Evolutionary conservation across 2,329 filamentous ascomycete species (phyloP).

Genomic region (Arthrobotrys sinensis): DNA sequence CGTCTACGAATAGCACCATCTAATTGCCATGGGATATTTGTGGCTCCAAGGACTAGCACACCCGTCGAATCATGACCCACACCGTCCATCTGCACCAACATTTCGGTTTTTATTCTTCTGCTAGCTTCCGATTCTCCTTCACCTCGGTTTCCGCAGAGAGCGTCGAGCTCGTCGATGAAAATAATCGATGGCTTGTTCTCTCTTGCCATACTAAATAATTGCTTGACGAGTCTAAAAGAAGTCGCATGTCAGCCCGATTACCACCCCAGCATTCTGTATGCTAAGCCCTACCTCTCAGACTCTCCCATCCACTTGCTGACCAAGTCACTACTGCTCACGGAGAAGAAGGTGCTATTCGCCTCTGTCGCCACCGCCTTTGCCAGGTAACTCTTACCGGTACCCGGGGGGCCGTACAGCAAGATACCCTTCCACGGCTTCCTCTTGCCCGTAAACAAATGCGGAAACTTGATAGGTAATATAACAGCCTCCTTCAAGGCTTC

Average conservation of each 20-base stretch:
- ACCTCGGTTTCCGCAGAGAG: constrained; percentile 89
- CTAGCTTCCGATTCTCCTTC: constrained; percentile 99
- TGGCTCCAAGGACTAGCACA: constrained; percentile 93
- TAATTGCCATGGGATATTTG: constrained; percentile 98
- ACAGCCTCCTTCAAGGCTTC: constrained; percentile 98
- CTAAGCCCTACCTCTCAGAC: constrained; percentile 83
- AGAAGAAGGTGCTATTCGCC: constrained; percentile 99
- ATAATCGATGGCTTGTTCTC: constrained; percentile 99
- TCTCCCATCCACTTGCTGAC: constrained; percentile 99
- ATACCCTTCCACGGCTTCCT: constrained; percentile 99
- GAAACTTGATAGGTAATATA: constrained; percentile 97
- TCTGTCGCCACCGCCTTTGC: constrained; percentile 98
- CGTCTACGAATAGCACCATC: constrained; percentile 95
- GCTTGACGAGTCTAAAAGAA: constrained; percentile 83
- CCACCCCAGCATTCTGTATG: background rate
- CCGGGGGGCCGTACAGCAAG: constrained; percentile 92
- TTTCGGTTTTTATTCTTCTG: constrained; percentile 96
- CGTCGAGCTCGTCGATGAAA: constrained; percentile 98
- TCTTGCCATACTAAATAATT: constrained; percentile 96
- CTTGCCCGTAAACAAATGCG: constrained; percentile 94
- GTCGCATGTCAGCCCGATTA: background rate
- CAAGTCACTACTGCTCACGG: constrained; percentile 94
- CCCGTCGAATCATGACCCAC: constrained; percentile 96
- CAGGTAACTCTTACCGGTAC: constrained; percentile 97
- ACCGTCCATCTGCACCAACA: constrained; percentile 99